These are phyloP conservation scores for Kwoniella newhampshirensis DNA, from an alignment of 768 basidiomycete genomes.

Conservation along the genomic window DNA sequence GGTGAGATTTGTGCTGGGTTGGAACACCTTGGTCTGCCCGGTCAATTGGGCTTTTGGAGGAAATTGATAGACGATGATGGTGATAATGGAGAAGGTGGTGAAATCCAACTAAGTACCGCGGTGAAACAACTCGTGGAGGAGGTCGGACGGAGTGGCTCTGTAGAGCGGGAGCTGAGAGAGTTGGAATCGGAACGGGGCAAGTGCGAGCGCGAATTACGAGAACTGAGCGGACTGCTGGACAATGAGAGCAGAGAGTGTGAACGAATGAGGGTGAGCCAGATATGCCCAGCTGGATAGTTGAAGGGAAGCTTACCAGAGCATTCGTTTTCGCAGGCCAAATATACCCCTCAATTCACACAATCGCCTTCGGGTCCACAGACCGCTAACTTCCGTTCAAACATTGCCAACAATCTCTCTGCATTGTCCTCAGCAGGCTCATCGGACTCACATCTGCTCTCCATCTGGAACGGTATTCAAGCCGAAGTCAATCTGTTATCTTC, in stretches of 20 bases:
- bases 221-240: conserved; percentile 68
- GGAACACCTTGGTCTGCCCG: conserved; percentile 77
- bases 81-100: conserved; percentile 68
- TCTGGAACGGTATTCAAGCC: conserved; percentile 70
- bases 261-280: conserved; percentile 61
- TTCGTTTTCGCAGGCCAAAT: conserved; percentile 63
- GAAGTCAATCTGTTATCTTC: conserved; percentile 64
- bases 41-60: conserved; percentile 55
- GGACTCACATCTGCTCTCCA: conserved; percentile 68
- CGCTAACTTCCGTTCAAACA: conserved; percentile 69
- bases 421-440: conserved; percentile 75
- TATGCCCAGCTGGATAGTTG: background rate
- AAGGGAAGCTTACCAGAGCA: background rate
- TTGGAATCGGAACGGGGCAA: conserved; percentile 67
- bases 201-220: conserved; percentile 61
- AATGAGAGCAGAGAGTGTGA: conserved; percentile 85
- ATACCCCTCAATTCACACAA: conserved; percentile 83
- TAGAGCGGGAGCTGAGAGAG: conserved; percentile 75
- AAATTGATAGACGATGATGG: conserved; percentile 59
- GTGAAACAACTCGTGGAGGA: conserved; percentile 56
- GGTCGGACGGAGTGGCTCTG: conserved; percentile 54
- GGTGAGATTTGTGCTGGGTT: conserved; percentile 74
- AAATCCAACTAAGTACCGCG: conserved; percentile 57
- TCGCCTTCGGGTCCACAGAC: conserved; percentile 73
- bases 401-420: conserved; percentile 71